Base-by-base conservation (phyloP, 129 eudicot species). In the Solidago caesia region DNA sequence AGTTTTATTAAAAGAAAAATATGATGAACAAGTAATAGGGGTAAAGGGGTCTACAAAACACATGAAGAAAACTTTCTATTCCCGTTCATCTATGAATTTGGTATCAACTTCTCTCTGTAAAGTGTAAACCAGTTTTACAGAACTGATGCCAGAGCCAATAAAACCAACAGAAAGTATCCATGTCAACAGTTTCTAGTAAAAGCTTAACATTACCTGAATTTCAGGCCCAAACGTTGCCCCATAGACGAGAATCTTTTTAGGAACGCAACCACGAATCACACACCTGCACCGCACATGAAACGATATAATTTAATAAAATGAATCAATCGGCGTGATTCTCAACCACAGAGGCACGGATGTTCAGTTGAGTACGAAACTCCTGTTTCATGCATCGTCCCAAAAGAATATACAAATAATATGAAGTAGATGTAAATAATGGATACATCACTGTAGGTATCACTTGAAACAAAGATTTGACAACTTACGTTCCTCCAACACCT, bases 401-500 rank as follows among this genome's bases (percentile, higher is more conserved):
- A 77, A 62, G 53, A 39, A 64, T 51, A 29, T 11, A 71, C 15
- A 21, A 4, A 59, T 2, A 5, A 29, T 51, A 53, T 66, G n/a
- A 76, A 8, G 26, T 9, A 45, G 21, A 15, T 49, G 58, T 53
- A 27, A 51, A 47, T 25, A 67, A 49, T 42, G 6, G 56, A 57
- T 60, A 64, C 25, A 51, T 44, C 12, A 56, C 29, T 9, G 10
- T 56, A 77, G 43, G 71, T 49, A 44, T 63, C 21, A 68, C 49
- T 43, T 43, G 64, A 67, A 44, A 65, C 39, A 53, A 26, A 46
- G 59, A 39, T 25, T 26, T 27, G 70, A 27, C 25, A 52, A 85
- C 96, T 90, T 85, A 93, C 98, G 98, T 93, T 90, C 98, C 98
- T n/a, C 98, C 98, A 67, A 92, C 98, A 65, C 98, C 98, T 75